A percentile compares a stretch with the other conserved stretches of the same genome.
Evolutionary conservation across 768 basidiomycete genomes (phyloP).

Genomic region (Saitozyma podzolica): DNA sequence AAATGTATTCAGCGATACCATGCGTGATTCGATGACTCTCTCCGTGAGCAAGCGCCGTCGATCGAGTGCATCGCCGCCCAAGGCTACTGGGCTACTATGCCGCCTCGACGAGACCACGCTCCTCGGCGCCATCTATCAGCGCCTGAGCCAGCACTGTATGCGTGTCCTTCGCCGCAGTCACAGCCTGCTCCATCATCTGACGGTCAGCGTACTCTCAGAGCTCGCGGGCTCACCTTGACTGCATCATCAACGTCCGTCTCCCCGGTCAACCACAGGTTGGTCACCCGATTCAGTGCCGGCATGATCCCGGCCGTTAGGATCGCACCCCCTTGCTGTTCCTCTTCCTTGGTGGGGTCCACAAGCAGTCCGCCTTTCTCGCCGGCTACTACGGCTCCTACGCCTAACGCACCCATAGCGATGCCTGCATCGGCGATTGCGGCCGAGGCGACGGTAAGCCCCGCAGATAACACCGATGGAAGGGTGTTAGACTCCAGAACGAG

Average conservation of each 20-base stretch:
- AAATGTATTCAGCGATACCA: too few relatives aligned
- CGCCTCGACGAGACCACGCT: background rate
- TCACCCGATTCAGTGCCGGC: constrained; percentile 80
- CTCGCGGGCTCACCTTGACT: constrained; percentile 58
- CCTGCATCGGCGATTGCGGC: constrained; percentile 83
- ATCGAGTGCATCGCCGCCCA: too few relatives aligned
- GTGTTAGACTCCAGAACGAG: constrained; percentile 89
- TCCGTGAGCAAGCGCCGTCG: too few relatives aligned
- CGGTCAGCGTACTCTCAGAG: background rate
- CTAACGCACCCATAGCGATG: constrained; percentile 85
- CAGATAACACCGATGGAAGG: constrained; percentile 80
- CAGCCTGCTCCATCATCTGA: constrained; percentile 28
- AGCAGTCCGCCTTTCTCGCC: too few relatives aligned
- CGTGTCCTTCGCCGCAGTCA: constrained; percentile 11
- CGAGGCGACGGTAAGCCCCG: constrained; percentile 82
- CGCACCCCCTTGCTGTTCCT: constrained; percentile 62
- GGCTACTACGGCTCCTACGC: constrained; percentile 71
- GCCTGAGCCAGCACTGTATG: constrained; percentile 29
- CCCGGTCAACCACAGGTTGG: constrained; percentile 84
- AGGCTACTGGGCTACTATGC: too few relatives aligned
- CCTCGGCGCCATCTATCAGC: constrained; percentile 11
- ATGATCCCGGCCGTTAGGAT: constrained; percentile 79
- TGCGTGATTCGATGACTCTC: too few relatives aligned
- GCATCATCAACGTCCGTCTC: constrained; percentile 61
- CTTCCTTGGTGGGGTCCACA: constrained; percentile 53